Percentiles rank a stretch among this genome's conserved stretches.
phyloP scores from a whole-genome alignment of 1,284 basidiomycete species.

The Trichosporon sp. region DNA sequence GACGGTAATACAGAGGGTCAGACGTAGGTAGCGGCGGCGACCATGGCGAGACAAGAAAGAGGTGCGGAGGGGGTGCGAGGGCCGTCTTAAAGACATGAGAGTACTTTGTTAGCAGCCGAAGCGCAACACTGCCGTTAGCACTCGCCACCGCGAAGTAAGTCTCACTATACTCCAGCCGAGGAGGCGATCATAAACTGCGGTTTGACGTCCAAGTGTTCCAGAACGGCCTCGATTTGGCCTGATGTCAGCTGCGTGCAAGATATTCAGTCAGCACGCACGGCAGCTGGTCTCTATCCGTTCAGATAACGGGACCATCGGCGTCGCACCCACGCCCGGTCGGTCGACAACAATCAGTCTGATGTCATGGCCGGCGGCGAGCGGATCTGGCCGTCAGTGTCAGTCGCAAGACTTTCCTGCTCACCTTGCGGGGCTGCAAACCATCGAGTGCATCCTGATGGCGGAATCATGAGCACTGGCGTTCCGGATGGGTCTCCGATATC shows the following conservation, averaged over 20 bases:
- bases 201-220: slow-evolving; percentile 48
- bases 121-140: slow-evolving; percentile 42
- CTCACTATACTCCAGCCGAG: slow-evolving; percentile 53
- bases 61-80: slow-evolving; percentile 40
- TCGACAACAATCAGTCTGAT: slow-evolving; percentile 51
- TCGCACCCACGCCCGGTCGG: slow-evolving; percentile 50
- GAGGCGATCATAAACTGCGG: slow-evolving; percentile 46
- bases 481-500: slow-evolving; percentile 51
- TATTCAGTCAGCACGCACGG: slow-evolving; percentile 33
- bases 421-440: slow-evolving; percentile 54
- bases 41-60: slow-evolving; percentile 53
- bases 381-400: slow-evolving; percentile 38
- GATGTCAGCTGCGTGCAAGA: slow-evolving; percentile 10
- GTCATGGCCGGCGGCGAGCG: slow-evolving; percentile 43
- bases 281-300: slow-evolving; percentile 46
- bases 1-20: slow-evolving; percentile 47
- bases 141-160: neutral
- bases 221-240: slow-evolving; percentile 50
- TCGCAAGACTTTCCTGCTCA: slow-evolving; percentile 25
- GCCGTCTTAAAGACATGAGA: slow-evolving; percentile 36
- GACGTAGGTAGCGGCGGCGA: slow-evolving; percentile 43
- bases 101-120: slow-evolving; percentile 45
- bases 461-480: slow-evolving; percentile 45
- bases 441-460: slow-evolving; percentile 50
- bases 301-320: slow-evolving; percentile 41